A percentile compares a stretch with the other conserved stretches of the same genome.
Conservation (phyloP, 2,329 filamentous ascomycete genomes). For the Zalaria sp. region DNA sequence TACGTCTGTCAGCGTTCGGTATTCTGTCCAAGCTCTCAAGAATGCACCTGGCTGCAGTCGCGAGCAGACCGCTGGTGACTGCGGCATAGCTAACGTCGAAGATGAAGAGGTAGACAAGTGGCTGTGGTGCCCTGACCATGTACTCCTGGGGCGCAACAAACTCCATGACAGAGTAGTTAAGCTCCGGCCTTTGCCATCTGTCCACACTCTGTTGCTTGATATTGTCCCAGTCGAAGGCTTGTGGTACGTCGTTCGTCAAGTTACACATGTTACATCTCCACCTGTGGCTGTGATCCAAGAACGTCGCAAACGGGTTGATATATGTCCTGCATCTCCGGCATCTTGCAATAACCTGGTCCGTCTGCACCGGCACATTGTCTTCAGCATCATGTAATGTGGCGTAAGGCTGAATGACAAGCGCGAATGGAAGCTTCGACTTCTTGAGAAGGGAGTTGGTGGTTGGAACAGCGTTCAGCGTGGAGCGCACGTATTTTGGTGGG, state of each 20-base stretch:
- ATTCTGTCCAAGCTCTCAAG: conserved; percentile 90
- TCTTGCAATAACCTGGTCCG: conserved; percentile 93
- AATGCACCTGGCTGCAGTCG: conserved; percentile 85
- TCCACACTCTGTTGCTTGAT: conserved; percentile 83
- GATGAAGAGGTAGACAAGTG: conserved; percentile 87
- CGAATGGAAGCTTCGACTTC: conserved; percentile 91
- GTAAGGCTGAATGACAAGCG: conserved; percentile 92
- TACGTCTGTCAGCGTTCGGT: conserved; percentile 92
- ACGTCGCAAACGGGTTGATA: conserved; percentile 94
- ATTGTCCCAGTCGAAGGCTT: conserved; percentile 97
- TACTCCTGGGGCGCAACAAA: conserved; percentile 98
- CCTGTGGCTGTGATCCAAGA: conserved; percentile 89
- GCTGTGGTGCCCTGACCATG: conserved; percentile 95
- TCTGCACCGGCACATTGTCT: conserved; percentile 78
- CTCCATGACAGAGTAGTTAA: conserved; percentile 94
- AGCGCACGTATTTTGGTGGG: conserved; percentile 84
- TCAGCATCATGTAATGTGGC: conserved; percentile 84
- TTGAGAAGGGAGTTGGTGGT: conserved; percentile 87
- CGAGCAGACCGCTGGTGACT: conserved; percentile 78
- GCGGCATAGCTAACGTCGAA: conserved; percentile 89
- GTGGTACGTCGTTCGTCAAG: conserved; percentile 95
- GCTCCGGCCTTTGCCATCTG: conserved; percentile 77
- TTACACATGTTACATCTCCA: conserved; percentile 99
- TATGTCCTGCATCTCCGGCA: conserved; percentile 93
- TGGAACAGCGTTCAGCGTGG: conserved; percentile 85